Percentiles rank a stretch among this genome's conserved stretches.
phyloP scores from a whole-genome alignment of 805 yeast species.

The Sugiyamaella chiloensis region DNA sequence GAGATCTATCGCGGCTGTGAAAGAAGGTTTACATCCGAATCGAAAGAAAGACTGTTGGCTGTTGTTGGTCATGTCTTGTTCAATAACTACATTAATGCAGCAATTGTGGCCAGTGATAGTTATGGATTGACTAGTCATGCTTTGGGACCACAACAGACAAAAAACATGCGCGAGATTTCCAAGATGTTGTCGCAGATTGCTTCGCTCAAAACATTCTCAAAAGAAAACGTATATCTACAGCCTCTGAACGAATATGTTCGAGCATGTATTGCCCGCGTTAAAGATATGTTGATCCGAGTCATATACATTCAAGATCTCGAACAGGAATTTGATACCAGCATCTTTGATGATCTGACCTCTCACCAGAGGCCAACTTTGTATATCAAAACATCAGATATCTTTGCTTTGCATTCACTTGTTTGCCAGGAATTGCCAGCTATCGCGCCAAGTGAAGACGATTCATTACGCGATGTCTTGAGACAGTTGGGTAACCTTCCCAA shows the following conservation, averaged over 20 bases:
- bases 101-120: constrained; percentile 38
- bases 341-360: constrained; percentile 65
- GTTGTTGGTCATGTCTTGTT: constrained; percentile 59
- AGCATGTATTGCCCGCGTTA: constrained; percentile 47
- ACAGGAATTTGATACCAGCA: constrained; percentile 54
- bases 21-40: constrained; percentile 14
- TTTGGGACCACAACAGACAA: constrained; percentile 37
- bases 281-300: constrained; percentile 44
- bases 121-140: constrained; percentile 48
- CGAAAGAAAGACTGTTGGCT: constrained; percentile 56
- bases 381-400: constrained; percentile 36
- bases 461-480: constrained; percentile 44
- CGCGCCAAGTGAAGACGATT: constrained; percentile 39
- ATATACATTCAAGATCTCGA: constrained; percentile 59
- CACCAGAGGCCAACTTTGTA: constrained; percentile 41
- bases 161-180: constrained; percentile 56
- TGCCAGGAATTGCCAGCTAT: constrained; percentile 30
- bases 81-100: constrained; percentile 35
- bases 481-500: constrained; percentile 42
- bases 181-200: constrained; percentile 64
- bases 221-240: constrained; percentile 62
- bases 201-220: constrained; percentile 62
- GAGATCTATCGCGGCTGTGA: constrained; percentile 32
- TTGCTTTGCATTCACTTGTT: constrained; percentile 38
- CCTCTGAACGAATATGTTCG: constrained; percentile 74